Base-by-base conservation (phyloP, 805 yeast species). In the Jamesozyma piceae region DNA sequence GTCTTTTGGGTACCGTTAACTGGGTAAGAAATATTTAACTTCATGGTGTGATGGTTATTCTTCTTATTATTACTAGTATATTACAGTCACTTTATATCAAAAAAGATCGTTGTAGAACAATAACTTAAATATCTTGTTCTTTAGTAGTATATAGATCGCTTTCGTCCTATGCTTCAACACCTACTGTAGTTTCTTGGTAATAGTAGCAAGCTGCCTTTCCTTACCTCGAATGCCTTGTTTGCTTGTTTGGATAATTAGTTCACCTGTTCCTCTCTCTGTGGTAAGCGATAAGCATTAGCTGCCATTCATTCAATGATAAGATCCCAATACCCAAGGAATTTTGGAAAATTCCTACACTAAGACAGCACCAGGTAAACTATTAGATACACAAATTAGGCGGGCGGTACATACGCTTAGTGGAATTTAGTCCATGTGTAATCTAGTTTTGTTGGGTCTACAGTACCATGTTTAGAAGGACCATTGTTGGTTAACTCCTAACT, bases 1-100 rank as follows among this genome's bases (percentile, higher is more conserved):
- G 85, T 74, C 80, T 92, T 92, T 76, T 92, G 97, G 65, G 97
- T 83, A 82, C 98, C 98, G 86, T 92, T 92, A 73, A 95, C 90
- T 78, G 98, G 98, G 81, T 83, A 92, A 70, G 98, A 85, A 76
- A 92, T 89, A 82, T 92, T 92, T 74, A 92, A 89, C 96, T 89
- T 59, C 48, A 48, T 32, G 26, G 40, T 36, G 41, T 34, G n/a
- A 28, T 34, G 14, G 38, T 40, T 26, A 35, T 15, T 28, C 20
- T 39, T 17, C 26, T 39, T 29, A 20, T 30, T 41, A 35, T 32
- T 36, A 31, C 39, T 41, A 19, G 19, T 11, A 14, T 31, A n/a
- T 31, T 31, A 15, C 18, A n/a, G 9, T 17, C 31, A 28, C 5
- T 13, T 26, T 26, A 26, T 26, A 26, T 11, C 8, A 26, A 26